Conservation (phyloP, 2,329 filamentous ascomycete genomes). For the Colletotrichum aenigma region DNA sequence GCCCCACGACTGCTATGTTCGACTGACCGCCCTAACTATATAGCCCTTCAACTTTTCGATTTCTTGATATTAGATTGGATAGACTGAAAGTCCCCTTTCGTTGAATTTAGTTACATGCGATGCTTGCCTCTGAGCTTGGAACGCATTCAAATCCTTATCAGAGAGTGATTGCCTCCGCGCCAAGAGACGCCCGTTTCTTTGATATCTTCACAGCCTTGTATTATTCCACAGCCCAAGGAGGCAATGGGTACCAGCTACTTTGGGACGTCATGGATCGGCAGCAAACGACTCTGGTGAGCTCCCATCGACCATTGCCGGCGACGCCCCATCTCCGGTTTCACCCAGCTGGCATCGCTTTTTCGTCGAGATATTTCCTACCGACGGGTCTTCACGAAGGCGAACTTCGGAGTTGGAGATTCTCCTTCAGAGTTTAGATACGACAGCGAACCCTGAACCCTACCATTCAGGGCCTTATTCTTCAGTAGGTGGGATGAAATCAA, state of each 20-base stretch:
- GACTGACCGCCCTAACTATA: background rate
- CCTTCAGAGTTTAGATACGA: background rate
- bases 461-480: background rate
- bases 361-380: background rate
- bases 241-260: background rate
- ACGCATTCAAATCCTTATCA: background rate
- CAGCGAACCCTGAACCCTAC: background rate
- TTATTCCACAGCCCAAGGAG: background rate
- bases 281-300: background rate
- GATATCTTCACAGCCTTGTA: background rate
- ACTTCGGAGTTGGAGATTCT: background rate
- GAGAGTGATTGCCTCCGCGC: background rate
- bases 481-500: background rate
- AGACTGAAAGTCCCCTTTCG: background rate
- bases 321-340: background rate
- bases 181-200: background rate
- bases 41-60: background rate
- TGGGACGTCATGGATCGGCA: background rate
- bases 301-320: background rate
- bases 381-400: background rate
- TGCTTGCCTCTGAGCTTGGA: background rate
- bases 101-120: background rate
- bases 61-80: background rate
- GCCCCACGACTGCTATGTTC: constrained; percentile 9
- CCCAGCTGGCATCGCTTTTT: background rate